Evolutionary conservation across 1,284 basidiomycete genomes (phyloP).

Genomic region (Boletus sp.): DNA sequence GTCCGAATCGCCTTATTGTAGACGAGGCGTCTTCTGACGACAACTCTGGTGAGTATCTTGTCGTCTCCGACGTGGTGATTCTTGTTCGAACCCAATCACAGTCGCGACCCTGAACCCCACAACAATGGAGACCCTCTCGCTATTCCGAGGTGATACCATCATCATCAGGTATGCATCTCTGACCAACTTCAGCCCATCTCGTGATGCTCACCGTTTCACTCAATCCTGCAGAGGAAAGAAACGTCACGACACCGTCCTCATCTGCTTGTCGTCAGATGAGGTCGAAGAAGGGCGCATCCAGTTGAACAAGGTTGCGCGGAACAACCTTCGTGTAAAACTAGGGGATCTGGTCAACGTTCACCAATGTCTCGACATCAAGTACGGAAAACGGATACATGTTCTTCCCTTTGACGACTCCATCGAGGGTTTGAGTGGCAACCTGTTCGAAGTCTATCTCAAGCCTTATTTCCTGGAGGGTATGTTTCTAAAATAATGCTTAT

Average conservation of each 20-base stretch:
- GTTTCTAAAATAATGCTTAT: constrained; percentile 12
- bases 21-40: constrained; percentile 91
- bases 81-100: constrained; percentile 25
- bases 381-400: constrained; percentile 96
- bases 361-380: constrained; percentile 97
- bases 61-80: background rate
- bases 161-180: constrained; percentile 69
- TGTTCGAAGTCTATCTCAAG: constrained; percentile 98
- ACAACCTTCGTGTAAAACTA: constrained; percentile 97
- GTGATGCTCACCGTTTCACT: constrained; percentile 8
- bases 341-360: constrained; percentile 96
- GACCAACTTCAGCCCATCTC: background rate
- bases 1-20: constrained; percentile 91
- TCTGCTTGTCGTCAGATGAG: constrained; percentile 92
- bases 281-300: constrained; percentile 98
- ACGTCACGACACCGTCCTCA: constrained; percentile 92
- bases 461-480: constrained; percentile 98
- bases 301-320: constrained; percentile 98
- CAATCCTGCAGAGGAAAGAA: constrained; percentile 77
- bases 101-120: constrained; percentile 93
- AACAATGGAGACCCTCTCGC: constrained; percentile 92
- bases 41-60: constrained; percentile 68
- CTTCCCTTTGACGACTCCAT: constrained; percentile 98
- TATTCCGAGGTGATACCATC: constrained; percentile 95
- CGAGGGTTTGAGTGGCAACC: constrained; percentile 95